Conservation (phyloP, 148 eudicot genomes). For the Fagopyrum tataricum region DNA sequence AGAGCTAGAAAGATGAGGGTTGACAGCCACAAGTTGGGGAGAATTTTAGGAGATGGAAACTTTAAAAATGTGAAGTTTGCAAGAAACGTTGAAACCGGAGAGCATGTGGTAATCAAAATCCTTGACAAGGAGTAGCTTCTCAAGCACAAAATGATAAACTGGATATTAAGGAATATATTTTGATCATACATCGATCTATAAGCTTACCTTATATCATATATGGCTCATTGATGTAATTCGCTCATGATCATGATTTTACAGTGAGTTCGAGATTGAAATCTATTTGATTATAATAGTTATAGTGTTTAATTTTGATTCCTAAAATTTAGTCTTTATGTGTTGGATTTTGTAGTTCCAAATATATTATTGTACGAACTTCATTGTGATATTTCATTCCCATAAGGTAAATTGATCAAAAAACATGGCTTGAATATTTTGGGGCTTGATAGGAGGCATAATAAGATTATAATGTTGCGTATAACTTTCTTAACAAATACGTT, state of each 20-base stretch:
- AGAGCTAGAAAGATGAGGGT: slow-evolving; percentile 32
- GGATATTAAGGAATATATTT: neutral
- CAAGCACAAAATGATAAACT: slow-evolving; percentile 24
- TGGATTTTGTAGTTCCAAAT: too few species aligned
- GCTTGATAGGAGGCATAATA: slow-evolving; percentile 2
- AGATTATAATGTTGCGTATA: neutral
- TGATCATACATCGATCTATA: neutral
- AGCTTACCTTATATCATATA: too few species aligned
- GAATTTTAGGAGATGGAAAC: slow-evolving; percentile 48
- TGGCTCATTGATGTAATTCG: slow-evolving; percentile 5
- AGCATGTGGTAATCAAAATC: slow-evolving; percentile 55
- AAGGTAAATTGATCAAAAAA: too few species aligned
- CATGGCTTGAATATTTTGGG: neutral
- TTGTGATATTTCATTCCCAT: too few species aligned
- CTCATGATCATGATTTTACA: slow-evolving; percentile 4
- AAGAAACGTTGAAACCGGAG: slow-evolving; percentile 35
- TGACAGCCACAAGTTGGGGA: slow-evolving; percentile 20
- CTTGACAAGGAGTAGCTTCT: slow-evolving; percentile 53
- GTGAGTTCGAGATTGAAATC: too few species aligned
- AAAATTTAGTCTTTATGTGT: too few species aligned
- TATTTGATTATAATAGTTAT: too few species aligned
- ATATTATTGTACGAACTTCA: too few species aligned
- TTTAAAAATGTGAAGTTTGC: slow-evolving; percentile 62
- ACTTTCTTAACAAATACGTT: neutral
- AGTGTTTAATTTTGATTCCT: too few species aligned